phyloP scores from a whole-genome alignment of 1,139 yeast species.

The Magnusiomyces clavatus region DNA sequence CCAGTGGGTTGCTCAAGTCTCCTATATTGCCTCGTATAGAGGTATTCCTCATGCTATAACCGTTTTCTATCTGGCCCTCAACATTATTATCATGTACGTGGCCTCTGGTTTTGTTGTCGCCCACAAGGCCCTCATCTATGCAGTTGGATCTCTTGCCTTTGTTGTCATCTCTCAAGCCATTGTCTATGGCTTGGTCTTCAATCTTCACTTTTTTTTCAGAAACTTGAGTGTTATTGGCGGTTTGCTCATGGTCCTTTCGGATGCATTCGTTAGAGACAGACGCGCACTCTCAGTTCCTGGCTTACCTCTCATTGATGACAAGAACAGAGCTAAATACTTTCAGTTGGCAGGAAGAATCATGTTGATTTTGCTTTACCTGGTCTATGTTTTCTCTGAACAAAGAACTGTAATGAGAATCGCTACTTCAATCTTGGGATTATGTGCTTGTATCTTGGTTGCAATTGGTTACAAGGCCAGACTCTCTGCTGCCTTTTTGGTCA shows the following conservation, averaged over 20 bases:
- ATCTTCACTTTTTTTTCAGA: slow-evolving; percentile 73
- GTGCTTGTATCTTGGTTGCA: slow-evolving; percentile 70
- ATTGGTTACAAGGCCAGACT: slow-evolving; percentile 91
- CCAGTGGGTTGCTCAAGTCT: slow-evolving; percentile 91
- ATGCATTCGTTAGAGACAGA: slow-evolving; percentile 76
- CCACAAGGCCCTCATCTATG: slow-evolving; percentile 61
- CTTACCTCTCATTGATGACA: slow-evolving; percentile 76
- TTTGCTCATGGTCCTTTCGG: slow-evolving; percentile 78
- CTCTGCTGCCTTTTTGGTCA: slow-evolving; percentile 73
- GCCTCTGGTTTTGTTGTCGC: slow-evolving; percentile 70
- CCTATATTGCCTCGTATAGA: slow-evolving; percentile 73
- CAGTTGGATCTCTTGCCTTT: slow-evolving; percentile 61
- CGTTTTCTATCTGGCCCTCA: slow-evolving; percentile 54
- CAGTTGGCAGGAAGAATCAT: slow-evolving; percentile 84
- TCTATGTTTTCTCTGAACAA: slow-evolving; percentile 71
- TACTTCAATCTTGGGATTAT: slow-evolving; percentile 62
- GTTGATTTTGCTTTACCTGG: slow-evolving; percentile 76
- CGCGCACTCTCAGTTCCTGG: slow-evolving; percentile 76
- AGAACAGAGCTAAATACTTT: slow-evolving; percentile 77
- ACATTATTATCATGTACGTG: slow-evolving; percentile 60
- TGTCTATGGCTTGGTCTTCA: slow-evolving; percentile 81
- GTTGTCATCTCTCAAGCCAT: slow-evolving; percentile 82
- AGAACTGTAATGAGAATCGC: slow-evolving; percentile 64
- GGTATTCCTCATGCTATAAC: slow-evolving; percentile 75
- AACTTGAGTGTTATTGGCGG: slow-evolving; percentile 93